A percentile compares a stretch with the other conserved stretches of the same genome.
Conservation (phyloP, 768 basidiomycete genomes). For the Phlegmacium glaucopus region DNA sequence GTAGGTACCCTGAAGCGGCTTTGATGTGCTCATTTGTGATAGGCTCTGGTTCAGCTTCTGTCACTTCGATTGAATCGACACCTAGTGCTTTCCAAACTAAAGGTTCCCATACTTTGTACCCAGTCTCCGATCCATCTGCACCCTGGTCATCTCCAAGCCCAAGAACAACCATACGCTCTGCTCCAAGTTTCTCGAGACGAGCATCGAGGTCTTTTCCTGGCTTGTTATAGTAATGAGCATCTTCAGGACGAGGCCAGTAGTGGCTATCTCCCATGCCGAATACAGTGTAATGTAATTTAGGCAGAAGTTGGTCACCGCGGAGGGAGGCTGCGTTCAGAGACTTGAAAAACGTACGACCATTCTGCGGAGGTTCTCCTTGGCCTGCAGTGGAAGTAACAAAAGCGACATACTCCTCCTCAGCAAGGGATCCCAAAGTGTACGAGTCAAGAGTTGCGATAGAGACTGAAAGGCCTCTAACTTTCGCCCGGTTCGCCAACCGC, state of each 20-base stretch:
- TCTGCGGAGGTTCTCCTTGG: conserved; percentile 97
- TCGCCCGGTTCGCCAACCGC: conserved; percentile 76
- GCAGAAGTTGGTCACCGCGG: conserved; percentile 55
- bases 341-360: conserved; percentile 89
- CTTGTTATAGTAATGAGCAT: conserved; percentile 98
- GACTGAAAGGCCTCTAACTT: conserved; percentile 77
- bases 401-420: conserved; percentile 72
- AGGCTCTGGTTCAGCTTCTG: conserved; percentile 91
- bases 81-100: conserved; percentile 91
- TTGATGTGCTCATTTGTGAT: conserved; percentile 99
- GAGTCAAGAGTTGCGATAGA: conserved; percentile 80
- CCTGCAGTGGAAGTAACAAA: conserved; percentile 93
- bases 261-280: conserved; percentile 98
- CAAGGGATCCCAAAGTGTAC: conserved; percentile 68
- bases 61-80: conserved; percentile 83
- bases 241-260: conserved; percentile 97
- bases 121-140: conserved; percentile 92
- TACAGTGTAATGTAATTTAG: conserved; percentile 73
- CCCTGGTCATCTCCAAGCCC: conserved; percentile 98
- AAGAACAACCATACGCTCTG: conserved; percentile 64
- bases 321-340: conserved; percentile 64
- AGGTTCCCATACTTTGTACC: conserved; percentile 96
- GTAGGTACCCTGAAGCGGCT: conserved; percentile 88
- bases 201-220: conserved; percentile 87
- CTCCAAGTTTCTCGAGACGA: conserved; percentile 77